Base-by-base conservation (phyloP, 2,329 filamentous ascomycete species). In the Arthrobotrys sphaeroides region DNA sequence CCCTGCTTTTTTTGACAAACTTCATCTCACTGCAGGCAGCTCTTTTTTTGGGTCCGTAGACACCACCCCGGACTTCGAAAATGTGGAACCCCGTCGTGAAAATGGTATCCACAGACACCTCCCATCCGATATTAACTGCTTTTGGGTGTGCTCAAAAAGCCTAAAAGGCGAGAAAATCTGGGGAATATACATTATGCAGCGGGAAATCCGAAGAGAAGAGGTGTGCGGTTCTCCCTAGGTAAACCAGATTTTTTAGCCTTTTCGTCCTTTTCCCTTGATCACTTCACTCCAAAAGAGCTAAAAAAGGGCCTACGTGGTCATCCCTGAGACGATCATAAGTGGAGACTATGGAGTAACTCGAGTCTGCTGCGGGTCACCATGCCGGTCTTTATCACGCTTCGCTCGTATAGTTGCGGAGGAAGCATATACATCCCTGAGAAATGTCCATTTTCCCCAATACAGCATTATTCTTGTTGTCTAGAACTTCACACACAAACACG, bases 301-400 rank as follows among this genome's bases (percentile, higher is more conserved):
- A 73, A 66, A 59, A 66, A 53, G 12, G 60, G 62, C 62, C 70
- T 74, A 74, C 70, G 70, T 74, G 70, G 70, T 68, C 70, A 74
- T 74, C 70, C 70, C 70, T 74, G 70, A 74, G 70, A 62, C 70
- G 70, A 74, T 74, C 70, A 74, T 67, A 55, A 67, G 70, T 74
- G 70, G 70, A 68, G 61, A 74, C 55, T 42, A 36, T 62, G 64
- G 53, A 55, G 45, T 51, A 62, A 43, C 36, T 53, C 61, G 18
- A 60, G 36, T 24, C 26, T 40, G 42, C 62, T 66, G 57, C 70
- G 70, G 62, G 61, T 65, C 69, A 60, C 53, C 42, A 53, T 60
- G 51, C 69, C 69, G 42, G 42, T 38, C 42, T 64, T 10, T 64
- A 43, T 62, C 61, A 40, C 33, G 55, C 42, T 55, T 60, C 28